A percentile compares a stretch with the other conserved stretches of the same genome.
phyloP scores from a whole-genome alignment of 805 yeast species.

The Cyberlindnera maritima region DNA sequence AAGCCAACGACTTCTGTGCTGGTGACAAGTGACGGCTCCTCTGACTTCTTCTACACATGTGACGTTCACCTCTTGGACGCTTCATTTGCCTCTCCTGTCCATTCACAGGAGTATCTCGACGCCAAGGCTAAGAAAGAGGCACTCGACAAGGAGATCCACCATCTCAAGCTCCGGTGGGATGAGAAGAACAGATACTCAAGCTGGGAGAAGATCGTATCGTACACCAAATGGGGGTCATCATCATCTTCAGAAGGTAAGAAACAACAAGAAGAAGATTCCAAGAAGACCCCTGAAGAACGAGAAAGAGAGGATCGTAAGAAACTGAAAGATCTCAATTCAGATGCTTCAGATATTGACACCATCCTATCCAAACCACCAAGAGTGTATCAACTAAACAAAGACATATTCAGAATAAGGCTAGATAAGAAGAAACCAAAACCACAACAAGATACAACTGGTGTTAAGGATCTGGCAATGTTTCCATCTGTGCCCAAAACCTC shows the following conservation, averaged over 20 bases:
- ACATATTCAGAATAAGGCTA: conserved; percentile 39
- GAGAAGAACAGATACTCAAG: conserved; percentile 26
- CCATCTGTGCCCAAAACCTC: conserved; percentile 31
- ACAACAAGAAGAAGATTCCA: conserved; percentile 1
- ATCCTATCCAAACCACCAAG: conserved; percentile 34
- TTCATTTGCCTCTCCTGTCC: conserved; percentile 23
- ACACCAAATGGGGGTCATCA: conserved; percentile 14
- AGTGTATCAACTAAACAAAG: conserved; percentile 35
- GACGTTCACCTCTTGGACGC: conserved; percentile 25
- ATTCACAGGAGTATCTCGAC: conserved; percentile 22
- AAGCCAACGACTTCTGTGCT: conserved; percentile 27
- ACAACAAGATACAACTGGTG: conserved; percentile 26
- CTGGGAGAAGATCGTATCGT: conserved; percentile 26
- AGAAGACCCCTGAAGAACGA: conserved; percentile 18
- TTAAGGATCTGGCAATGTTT: conserved; percentile 29
- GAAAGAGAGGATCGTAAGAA: conserved; percentile 18
- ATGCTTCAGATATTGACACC: conserved; percentile 9
- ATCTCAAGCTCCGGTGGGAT: conserved; percentile 25
- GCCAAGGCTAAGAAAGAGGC: conserved; percentile 20
- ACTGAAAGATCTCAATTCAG: conserved; percentile 10
- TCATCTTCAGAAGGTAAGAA: conserved; percentile 18
- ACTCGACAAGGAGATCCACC: conserved; percentile 21
- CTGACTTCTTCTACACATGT: conserved; percentile 28
- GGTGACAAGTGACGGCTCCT: conserved; percentile 22
- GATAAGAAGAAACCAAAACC: conserved; percentile 24